Evolutionary conservation across 2,329 filamentous ascomycete genomes (phyloP).

Genomic region (Sporothrix humicola): DNA sequence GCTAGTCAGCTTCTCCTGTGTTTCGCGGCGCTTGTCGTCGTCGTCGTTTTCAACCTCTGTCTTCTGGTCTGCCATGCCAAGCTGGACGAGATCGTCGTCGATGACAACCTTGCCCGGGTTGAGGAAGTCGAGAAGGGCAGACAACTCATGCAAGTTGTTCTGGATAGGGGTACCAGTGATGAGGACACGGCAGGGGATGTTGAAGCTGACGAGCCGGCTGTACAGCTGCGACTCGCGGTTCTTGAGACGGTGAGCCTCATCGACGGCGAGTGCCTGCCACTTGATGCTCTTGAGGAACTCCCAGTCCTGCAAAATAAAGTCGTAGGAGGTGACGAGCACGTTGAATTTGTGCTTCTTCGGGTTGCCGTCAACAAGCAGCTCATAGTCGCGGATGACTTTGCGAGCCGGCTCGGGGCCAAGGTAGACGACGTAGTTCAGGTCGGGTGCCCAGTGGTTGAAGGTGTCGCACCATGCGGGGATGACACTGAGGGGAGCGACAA

Average conservation of each 20-base stretch:
- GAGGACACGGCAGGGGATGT: slow-evolving; percentile 83
- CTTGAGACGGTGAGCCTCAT: slow-evolving; percentile 96
- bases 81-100: slow-evolving; percentile 84
- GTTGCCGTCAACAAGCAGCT: slow-evolving; percentile 85
- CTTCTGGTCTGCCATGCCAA: slow-evolving; percentile 58
- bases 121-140: slow-evolving; percentile 91
- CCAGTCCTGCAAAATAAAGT: slow-evolving; percentile 89
- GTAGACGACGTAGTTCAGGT: slow-evolving; percentile 96
- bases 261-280: slow-evolving; percentile 96
- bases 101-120: slow-evolving; percentile 94
- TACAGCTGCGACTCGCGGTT: slow-evolving; percentile 96
- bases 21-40: slow-evolving; percentile 66
- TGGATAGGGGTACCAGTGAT: slow-evolving; percentile 98
- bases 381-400: slow-evolving; percentile 85
- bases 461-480: slow-evolving; percentile 99
- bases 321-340: slow-evolving; percentile 95
- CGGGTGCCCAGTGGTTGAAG: slow-evolving; percentile 94
- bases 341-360: slow-evolving; percentile 93
- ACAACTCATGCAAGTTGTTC: slow-evolving; percentile 91
- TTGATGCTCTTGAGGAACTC: slow-evolving; percentile 87
- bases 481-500: slow-evolving; percentile 95
- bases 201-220: slow-evolving; percentile 81
- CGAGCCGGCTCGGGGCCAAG: slow-evolving; percentile 87
- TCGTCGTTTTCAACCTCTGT: slow-evolving; percentile 43
- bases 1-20: slow-evolving; percentile 83